These are phyloP conservation scores for Haplographium delicatum DNA, from an alignment of 495 filamentous ascomycete species.

Conservation along the genomic window DNA sequence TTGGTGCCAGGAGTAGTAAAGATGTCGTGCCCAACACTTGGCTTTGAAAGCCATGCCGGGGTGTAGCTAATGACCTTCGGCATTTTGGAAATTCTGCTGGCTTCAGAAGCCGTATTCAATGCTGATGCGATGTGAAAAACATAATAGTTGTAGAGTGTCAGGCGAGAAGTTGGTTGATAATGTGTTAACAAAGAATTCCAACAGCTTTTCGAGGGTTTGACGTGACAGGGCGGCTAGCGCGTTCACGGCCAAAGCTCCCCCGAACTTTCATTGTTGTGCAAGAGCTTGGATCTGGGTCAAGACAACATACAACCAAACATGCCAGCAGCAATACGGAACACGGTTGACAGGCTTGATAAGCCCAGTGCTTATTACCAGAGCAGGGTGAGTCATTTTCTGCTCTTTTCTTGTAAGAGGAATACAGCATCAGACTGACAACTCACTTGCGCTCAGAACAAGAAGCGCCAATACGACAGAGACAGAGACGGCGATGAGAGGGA, in stretches of 20 bases:
- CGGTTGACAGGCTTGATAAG: conserved; percentile 81
- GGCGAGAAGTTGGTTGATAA: conserved; percentile 1
- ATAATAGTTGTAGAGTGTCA: no score
- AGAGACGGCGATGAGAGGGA: conserved; percentile 49
- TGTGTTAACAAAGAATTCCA: conserved; percentile 14
- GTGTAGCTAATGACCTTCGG: conserved; percentile 75
- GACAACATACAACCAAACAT: conserved; percentile 22
- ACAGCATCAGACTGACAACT: conserved; percentile 41
- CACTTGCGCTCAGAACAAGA: conserved; percentile 41
- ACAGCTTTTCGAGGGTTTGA: conserved; percentile 11
- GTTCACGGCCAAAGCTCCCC: neutral
- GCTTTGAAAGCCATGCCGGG: conserved; percentile 74
- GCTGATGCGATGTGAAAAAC: no score
- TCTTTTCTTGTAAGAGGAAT: neutral
- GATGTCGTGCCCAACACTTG: conserved; percentile 65
- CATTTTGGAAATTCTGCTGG: conserved; percentile 46
- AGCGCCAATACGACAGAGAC: conserved; percentile 55
- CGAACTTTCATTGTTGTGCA: neutral
- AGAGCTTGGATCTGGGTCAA: conserved; percentile 5
- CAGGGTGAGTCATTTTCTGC: conserved; percentile 49
- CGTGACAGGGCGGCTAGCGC: conserved; percentile 9
- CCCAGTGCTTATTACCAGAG: conserved; percentile 82
- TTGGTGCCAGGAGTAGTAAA: conserved; percentile 37
- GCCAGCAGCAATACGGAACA: conserved; percentile 42
- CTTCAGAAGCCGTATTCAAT: conserved; percentile 17